phyloP scores from a whole-genome alignment of 2,329 filamentous ascomycete genomes.

The Blastomyces parvus region DNA sequence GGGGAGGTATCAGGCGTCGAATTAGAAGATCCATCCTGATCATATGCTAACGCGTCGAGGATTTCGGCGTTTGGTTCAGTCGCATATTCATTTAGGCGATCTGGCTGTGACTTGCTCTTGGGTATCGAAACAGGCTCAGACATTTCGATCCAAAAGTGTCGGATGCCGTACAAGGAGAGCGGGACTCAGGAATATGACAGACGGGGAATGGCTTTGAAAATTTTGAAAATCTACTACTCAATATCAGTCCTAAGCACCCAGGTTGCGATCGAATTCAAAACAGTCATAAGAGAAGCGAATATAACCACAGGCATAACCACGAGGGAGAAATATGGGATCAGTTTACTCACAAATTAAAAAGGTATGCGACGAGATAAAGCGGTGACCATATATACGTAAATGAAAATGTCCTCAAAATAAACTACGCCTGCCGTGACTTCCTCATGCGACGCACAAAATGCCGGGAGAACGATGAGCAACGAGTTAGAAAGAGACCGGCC shows the following conservation, averaged over 20 bases:
- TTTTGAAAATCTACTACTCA: too few relatives aligned
- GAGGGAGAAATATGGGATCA: neutral
- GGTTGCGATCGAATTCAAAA: slow-evolving; percentile 1
- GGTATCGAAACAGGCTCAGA: slow-evolving; percentile 19
- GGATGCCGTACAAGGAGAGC: neutral
- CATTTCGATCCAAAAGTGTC: slow-evolving; percentile 16
- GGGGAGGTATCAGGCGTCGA: slow-evolving; percentile 30
- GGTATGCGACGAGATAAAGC: neutral
- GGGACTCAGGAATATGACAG: neutral
- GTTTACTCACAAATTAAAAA: neutral
- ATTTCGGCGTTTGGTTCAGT: slow-evolving; percentile 14
- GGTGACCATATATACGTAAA: neutral
- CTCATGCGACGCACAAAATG: neutral
- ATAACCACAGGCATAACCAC: neutral
- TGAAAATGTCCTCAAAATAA: neutral
- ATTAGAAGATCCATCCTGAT: slow-evolving; percentile 33
- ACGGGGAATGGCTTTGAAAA: neutral
- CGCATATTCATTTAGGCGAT: slow-evolving; percentile 15
- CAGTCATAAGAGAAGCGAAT: neutral
- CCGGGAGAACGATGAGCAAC: neutral
- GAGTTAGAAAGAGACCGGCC: neutral
- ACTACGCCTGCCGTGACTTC: neutral
- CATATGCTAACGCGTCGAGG: slow-evolving; percentile 27
- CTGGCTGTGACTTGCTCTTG: slow-evolving; percentile 21
- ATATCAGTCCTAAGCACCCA: neutral